Evolutionary conservation across 2,329 filamentous ascomycete genomes (phyloP).

Genomic region (Pezicula neosporulosa): DNA sequence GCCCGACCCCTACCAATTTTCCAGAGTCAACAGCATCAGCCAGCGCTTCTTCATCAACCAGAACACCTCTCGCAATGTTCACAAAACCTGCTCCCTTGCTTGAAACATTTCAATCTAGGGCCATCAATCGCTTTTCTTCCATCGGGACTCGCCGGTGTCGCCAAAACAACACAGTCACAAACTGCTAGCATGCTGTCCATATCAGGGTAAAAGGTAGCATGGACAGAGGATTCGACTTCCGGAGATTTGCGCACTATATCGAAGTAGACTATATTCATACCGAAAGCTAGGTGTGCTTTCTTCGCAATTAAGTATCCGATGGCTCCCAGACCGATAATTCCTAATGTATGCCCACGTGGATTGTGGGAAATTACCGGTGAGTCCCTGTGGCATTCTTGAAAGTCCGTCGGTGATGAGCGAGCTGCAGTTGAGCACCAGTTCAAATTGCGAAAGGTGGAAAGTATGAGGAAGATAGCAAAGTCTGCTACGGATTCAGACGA

Average conservation of each 20-base stretch:
- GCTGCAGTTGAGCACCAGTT: constrained; percentile 44
- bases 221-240: constrained; percentile 32
- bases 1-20: constrained; percentile 46
- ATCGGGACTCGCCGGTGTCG: constrained; percentile 49
- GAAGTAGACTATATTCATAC: constrained; percentile 64
- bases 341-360: constrained; percentile 56
- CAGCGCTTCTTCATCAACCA: constrained; percentile 64
- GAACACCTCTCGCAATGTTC: constrained; percentile 61
- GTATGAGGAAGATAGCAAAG: constrained; percentile 64
- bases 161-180: constrained; percentile 60
- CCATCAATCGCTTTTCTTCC: constrained; percentile 45
- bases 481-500: constrained; percentile 73
- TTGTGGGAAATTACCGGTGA: constrained; percentile 60
- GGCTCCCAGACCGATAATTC: constrained; percentile 67
- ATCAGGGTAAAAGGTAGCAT: constrained; percentile 48
- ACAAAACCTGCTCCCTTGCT: constrained; percentile 54
- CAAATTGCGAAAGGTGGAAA: constrained; percentile 66
- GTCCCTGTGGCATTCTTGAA: constrained; percentile 55
- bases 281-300: constrained; percentile 55
- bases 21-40: constrained; percentile 53
- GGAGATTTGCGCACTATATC: constrained; percentile 47
- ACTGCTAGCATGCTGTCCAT: constrained; percentile 48
- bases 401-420: constrained; percentile 29
- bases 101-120: constrained; percentile 46
- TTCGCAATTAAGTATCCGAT: constrained; percentile 60